A percentile compares a stretch with the other conserved stretches of the same genome.
phyloP scores from a whole-genome alignment of 2,329 filamentous ascomycete genomes.

The Exophiala xenobiotica region DNA sequence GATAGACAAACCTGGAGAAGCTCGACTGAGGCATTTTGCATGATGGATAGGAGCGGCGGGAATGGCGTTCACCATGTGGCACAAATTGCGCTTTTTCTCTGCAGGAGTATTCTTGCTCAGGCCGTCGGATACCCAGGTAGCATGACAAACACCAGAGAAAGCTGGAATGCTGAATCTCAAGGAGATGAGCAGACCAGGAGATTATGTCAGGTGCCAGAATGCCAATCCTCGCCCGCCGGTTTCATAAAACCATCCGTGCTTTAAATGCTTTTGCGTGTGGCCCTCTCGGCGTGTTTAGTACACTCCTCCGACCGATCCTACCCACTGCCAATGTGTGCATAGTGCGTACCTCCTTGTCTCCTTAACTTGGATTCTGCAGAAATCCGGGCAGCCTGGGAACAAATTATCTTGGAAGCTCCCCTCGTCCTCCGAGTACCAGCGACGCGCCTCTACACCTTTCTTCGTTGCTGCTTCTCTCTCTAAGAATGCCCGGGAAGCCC shows the following conservation, averaged over 20 bases:
- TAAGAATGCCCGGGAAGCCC: background rate
- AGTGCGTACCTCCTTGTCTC: background rate
- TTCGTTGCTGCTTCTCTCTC: too few species aligned
- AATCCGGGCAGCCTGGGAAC: too few species aligned
- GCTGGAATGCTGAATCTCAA: background rate
- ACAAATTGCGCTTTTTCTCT: too few species aligned
- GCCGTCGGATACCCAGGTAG: too few species aligned
- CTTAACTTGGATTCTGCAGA: too few species aligned
- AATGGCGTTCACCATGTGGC: background rate
- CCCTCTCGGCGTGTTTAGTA: slow-evolving; percentile 7
- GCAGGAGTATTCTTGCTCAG: too few species aligned
- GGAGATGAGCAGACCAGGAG: background rate
- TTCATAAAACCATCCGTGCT: background rate
- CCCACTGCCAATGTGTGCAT: too few species aligned
- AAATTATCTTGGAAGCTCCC: background rate
- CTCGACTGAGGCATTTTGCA: slow-evolving; percentile 3
- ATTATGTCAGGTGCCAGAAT: slow-evolving; percentile 7
- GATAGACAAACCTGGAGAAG: slow-evolving; percentile 3
- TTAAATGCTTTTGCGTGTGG: background rate
- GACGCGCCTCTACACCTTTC: background rate
- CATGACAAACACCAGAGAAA: background rate
- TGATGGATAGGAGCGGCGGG: background rate
- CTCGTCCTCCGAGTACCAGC: background rate
- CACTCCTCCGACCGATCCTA: background rate
- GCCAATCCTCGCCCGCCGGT: background rate